Conservation (phyloP, 2,329 filamentous ascomycete species). For the Proliferodiscus dingleyae region DNA sequence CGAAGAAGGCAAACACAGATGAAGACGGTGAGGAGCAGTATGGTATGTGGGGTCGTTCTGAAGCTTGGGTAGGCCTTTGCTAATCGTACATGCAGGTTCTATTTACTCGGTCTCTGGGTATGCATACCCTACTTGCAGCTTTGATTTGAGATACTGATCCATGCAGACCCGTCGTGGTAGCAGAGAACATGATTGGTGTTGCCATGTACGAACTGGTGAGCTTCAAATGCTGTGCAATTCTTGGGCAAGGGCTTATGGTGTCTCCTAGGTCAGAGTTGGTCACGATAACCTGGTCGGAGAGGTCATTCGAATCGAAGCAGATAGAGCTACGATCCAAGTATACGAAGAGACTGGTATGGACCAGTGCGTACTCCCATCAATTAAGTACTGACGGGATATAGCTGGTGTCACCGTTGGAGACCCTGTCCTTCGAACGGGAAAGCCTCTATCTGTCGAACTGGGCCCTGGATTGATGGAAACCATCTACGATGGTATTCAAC, state of each 20-base stretch:
- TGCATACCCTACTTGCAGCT: constrained; percentile 21
- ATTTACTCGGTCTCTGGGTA: constrained; percentile 69
- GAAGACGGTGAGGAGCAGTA: constrained; percentile 47
- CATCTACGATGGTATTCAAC: constrained; percentile 98
- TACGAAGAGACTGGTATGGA: constrained; percentile 93
- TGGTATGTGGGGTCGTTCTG: constrained; percentile 38
- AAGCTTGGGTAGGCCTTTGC: constrained; percentile 12
- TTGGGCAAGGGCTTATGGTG: constrained; percentile 40
- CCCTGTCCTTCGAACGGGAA: constrained; percentile 83
- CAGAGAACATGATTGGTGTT: constrained; percentile 97
- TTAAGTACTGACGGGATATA: constrained; percentile 35
- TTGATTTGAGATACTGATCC: constrained; percentile 17
- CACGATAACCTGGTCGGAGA: constrained; percentile 90
- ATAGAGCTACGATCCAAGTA: constrained; percentile 96
- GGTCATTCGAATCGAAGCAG: constrained; percentile 94
- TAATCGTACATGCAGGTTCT: constrained; percentile 39
- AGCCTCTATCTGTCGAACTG: constrained; percentile 95
- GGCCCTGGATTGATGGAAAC: constrained; percentile 97
- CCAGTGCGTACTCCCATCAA: background rate
- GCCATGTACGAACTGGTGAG: constrained; percentile 94
- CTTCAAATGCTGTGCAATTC: constrained; percentile 2
- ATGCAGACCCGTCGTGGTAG: constrained; percentile 80
- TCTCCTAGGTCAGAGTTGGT: constrained; percentile 74
- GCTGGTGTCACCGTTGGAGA: constrained; percentile 95
- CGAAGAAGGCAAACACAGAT: constrained; percentile 35